Conservation (phyloP, 768 basidiomycete genomes). For the Mycena capillaripes region DNA sequence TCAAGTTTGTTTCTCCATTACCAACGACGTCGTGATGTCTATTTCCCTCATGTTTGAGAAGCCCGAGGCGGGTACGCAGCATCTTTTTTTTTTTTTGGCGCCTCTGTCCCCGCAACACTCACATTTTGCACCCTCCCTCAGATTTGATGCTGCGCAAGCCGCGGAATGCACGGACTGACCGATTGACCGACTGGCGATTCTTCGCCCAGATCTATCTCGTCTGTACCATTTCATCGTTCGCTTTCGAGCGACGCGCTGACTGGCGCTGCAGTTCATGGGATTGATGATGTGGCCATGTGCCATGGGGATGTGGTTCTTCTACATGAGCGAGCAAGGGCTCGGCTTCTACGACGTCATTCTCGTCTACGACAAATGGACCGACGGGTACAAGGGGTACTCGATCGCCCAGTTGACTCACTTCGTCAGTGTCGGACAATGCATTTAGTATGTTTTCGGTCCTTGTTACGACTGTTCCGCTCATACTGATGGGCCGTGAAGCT, state of each 20-base stretch:
- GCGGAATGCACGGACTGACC: constrained; percentile 63
- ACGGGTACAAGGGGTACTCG: constrained; percentile 51
- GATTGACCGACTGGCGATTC: constrained; percentile 63
- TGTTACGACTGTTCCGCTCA: not conserved
- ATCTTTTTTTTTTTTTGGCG: constrained; percentile 21
- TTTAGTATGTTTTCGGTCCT: constrained; percentile 51
- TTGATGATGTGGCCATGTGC: constrained; percentile 62
- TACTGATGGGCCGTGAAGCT: constrained; percentile 43
- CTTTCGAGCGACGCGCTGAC: constrained; percentile 5
- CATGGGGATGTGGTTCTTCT: constrained; percentile 58
- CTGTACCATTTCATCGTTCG: constrained; percentile 34
- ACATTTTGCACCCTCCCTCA: constrained; percentile 25
- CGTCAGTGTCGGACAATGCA: constrained; percentile 59
- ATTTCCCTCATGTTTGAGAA: constrained; percentile 67
- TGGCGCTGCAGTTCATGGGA: constrained; percentile 52
- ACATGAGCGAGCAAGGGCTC: constrained; percentile 55
- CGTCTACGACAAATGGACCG: constrained; percentile 55
- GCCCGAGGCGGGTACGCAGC: constrained; percentile 58
- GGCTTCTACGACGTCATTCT: constrained; percentile 54
- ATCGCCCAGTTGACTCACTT: constrained; percentile 47
- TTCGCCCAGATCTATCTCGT: constrained; percentile 64
- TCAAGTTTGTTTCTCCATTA: constrained; percentile 69
- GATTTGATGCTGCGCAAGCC: constrained; percentile 65
- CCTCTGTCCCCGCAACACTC: not conserved
- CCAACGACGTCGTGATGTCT: constrained; percentile 66